Percentiles rank a stretch among this genome's conserved stretches.
Evolutionary conservation across 192 early-diverging fungal species (phyloP).

Genomic region (Linnemannia zychae): DNA sequence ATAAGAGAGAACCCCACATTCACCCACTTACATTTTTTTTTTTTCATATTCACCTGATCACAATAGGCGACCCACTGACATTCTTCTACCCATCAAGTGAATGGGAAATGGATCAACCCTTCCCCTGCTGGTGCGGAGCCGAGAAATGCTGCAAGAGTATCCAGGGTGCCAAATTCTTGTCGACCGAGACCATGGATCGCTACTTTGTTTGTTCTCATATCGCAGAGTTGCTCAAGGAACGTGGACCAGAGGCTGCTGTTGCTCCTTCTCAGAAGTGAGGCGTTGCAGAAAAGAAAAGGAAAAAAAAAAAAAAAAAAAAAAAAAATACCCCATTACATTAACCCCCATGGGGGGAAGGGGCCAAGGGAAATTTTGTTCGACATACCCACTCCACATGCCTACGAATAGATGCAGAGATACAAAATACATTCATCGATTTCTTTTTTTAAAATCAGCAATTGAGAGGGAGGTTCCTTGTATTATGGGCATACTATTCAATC

Average conservation of each 20-base stretch:
- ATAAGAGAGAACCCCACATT: neutral
- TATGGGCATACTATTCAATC: too few relatives aligned
- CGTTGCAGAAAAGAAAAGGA: too few relatives aligned
- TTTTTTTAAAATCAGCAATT: too few relatives aligned
- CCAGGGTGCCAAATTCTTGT: slow-evolving; percentile 59
- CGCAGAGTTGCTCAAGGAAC: slow-evolving; percentile 34
- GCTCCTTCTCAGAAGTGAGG: neutral
- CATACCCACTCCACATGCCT: too few relatives aligned
- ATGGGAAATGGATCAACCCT: slow-evolving; percentile 74
- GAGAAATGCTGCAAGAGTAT: slow-evolving; percentile 60
- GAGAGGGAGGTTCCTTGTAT: too few relatives aligned
- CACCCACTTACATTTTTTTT: neutral
- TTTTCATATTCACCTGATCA: neutral
- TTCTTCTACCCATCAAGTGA: slow-evolving; percentile 72
- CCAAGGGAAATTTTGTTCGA: neutral
- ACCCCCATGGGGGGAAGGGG: too few relatives aligned
- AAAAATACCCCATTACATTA: too few relatives aligned
- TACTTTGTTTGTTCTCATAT: slow-evolving; percentile 62
- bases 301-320: too few relatives aligned
- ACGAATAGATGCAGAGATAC: too few relatives aligned
- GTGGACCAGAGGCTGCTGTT: slow-evolving; percentile 6
- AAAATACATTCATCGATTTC: too few relatives aligned
- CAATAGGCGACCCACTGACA: slow-evolving; percentile 56
- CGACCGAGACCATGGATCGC: slow-evolving; percentile 39
- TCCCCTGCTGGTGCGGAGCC: slow-evolving; percentile 67